Conservation (phyloP, 768 basidiomycete species). For the Kwoniella sp. region DNA sequence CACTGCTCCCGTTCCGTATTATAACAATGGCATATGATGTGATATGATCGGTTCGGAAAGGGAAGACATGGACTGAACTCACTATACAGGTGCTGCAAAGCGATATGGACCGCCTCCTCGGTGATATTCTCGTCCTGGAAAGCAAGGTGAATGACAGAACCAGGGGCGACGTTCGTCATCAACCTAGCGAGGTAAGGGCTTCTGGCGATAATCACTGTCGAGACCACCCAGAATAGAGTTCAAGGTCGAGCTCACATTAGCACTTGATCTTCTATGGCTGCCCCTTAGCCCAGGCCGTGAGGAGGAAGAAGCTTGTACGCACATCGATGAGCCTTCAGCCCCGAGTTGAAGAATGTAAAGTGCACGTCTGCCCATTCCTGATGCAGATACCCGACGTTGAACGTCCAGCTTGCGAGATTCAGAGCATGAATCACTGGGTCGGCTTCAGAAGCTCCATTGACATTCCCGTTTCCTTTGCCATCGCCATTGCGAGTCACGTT, state of each 20-base stretch:
- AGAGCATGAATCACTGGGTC: slow-evolving; percentile 23
- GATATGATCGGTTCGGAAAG: background rate
- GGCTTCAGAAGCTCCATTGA: slow-evolving; percentile 11
- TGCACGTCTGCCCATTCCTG: slow-evolving; percentile 46
- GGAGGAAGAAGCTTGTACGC: slow-evolving; percentile 21
- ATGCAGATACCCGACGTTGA: slow-evolving; percentile 38
- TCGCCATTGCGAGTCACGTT: too few relatives aligned
- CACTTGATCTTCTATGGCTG: too few relatives aligned
- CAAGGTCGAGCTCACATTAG: background rate
- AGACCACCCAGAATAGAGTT: background rate
- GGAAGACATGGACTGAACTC: slow-evolving; percentile 1
- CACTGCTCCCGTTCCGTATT: background rate
- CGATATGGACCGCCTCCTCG: slow-evolving; percentile 53
- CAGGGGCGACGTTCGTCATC: slow-evolving; percentile 73
- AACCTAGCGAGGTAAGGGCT: slow-evolving; percentile 85
- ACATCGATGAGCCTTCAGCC: slow-evolving; percentile 49
- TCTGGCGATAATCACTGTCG: slow-evolving; percentile 77
- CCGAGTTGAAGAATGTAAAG: slow-evolving; percentile 34
- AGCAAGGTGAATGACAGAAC: slow-evolving; percentile 69
- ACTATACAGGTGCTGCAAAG: slow-evolving; percentile 70
- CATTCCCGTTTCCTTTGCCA: background rate
- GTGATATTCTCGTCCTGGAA: slow-evolving; percentile 81
- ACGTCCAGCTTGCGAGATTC: slow-evolving; percentile 32
- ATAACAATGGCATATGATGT: background rate
- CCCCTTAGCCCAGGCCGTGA: too few relatives aligned